phyloP scores from a whole-genome alignment of 352 stramenopile genomes.

The Phytophthora ramorum region DNA sequence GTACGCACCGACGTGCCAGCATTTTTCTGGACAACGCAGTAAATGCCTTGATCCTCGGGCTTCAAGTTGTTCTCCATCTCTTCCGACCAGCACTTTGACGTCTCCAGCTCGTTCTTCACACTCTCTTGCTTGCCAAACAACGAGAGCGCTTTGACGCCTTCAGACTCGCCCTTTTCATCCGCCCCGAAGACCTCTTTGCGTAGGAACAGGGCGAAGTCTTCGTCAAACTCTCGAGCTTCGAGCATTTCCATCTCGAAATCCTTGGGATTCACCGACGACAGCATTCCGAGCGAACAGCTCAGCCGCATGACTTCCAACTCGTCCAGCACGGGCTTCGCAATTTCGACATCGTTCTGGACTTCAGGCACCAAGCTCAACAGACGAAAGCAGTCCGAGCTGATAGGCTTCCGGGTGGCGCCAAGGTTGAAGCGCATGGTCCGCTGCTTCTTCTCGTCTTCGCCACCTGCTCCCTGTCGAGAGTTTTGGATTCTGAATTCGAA shows the following conservation, averaged over 20 bases:
- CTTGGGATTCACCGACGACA: slow-evolving; percentile 49
- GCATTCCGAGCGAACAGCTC: slow-evolving; percentile 57
- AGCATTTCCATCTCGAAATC: slow-evolving; percentile 71
- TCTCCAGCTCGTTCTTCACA: slow-evolving; percentile 50
- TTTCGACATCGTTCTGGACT: slow-evolving; percentile 70
- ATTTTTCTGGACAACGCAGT: slow-evolving; percentile 37
- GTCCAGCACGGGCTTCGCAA: slow-evolving; percentile 72
- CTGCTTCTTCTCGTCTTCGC: neutral
- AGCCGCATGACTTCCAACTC: slow-evolving; percentile 78
- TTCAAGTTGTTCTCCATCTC: slow-evolving; percentile 49
- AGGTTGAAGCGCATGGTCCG: slow-evolving; percentile 28
- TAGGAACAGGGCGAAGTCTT: slow-evolving; percentile 68
- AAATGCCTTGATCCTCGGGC: slow-evolving; percentile 62
- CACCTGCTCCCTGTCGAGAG: slow-evolving; percentile 16
- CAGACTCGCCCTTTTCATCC: slow-evolving; percentile 6
- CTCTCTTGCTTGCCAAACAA: slow-evolving; percentile 71
- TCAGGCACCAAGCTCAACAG: slow-evolving; percentile 59
- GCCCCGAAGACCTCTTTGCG: slow-evolving; percentile 53
- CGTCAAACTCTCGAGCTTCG: slow-evolving; percentile 61
- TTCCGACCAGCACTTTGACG: slow-evolving; percentile 49
- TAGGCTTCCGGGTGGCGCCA: slow-evolving; percentile 21
- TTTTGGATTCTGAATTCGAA: slow-evolving; percentile 21
- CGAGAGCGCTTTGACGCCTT: slow-evolving; percentile 43
- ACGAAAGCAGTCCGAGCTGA: slow-evolving; percentile 56
- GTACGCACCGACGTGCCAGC: slow-evolving; percentile 1